Evolutionary conservation across 2,329 filamentous ascomycete genomes (phyloP).

Genomic region (Penicillium sumatraense): DNA sequence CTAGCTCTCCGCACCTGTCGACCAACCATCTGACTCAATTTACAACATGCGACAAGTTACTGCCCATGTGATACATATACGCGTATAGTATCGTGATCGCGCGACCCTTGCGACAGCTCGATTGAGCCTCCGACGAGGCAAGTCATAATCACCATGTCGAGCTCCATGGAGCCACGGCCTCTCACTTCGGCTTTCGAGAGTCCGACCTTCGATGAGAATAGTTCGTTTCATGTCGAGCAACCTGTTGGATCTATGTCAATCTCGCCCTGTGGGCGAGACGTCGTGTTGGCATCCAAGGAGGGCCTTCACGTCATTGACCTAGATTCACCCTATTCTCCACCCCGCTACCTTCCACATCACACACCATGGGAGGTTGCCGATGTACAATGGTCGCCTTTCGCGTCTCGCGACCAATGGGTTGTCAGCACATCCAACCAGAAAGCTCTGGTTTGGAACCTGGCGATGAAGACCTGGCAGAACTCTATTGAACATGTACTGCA

Average conservation of each 20-base stretch:
- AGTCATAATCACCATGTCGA: slow-evolving; percentile 34
- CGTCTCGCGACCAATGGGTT: slow-evolving; percentile 87
- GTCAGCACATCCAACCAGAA: slow-evolving; percentile 94
- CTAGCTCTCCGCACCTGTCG: neutral
- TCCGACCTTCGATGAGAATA: slow-evolving; percentile 83
- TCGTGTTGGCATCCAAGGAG: slow-evolving; percentile 87
- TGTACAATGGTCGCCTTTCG: slow-evolving; percentile 96
- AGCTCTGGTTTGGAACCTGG: slow-evolving; percentile 91
- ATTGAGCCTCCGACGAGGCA: slow-evolving; percentile 11
- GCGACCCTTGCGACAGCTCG: slow-evolving; percentile 7
- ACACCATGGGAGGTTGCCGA: slow-evolving; percentile 95
- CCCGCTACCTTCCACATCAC: slow-evolving; percentile 81
- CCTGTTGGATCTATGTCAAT: slow-evolving; percentile 88
- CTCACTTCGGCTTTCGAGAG: slow-evolving; percentile 73
- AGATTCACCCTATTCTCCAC: slow-evolving; percentile 84
- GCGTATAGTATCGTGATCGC: slow-evolving; percentile 5
- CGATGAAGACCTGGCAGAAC: slow-evolving; percentile 70
- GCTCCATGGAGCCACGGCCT: slow-evolving; percentile 42
- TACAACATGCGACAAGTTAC: slow-evolving; percentile 5
- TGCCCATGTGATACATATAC: neutral
- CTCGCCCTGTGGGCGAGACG: slow-evolving; percentile 86
- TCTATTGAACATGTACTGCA: slow-evolving; percentile 88
- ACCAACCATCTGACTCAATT: neutral
- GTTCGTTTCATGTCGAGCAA: slow-evolving; percentile 79
- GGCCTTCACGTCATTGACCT: slow-evolving; percentile 91